Evolutionary conservation across 768 basidiomycete genomes (phyloP), one percentile per base, ranked within the genome.

Genomic region (Termitomyces sp.): DNA sequence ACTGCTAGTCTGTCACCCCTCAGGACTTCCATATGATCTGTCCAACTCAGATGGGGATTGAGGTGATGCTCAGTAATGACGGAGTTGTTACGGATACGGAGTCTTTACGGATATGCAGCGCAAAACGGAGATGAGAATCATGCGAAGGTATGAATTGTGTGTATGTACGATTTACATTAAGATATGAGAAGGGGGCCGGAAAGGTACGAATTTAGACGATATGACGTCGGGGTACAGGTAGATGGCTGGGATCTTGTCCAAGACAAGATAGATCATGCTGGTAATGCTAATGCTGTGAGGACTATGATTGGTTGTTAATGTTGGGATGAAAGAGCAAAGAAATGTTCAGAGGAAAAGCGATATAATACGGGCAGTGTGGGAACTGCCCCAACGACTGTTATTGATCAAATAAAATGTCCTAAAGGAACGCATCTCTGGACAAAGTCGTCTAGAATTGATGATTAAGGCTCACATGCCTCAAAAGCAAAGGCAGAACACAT

Each of bases 341-440:
- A 60, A 53, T 19, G 38, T 45, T 43, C 48, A 42, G 19, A 41
- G 11, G 28, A 42, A 42, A 42, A 21, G 30, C 19, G 47, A 43
- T 47, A 35, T 45, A 24, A 26, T 28, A 55, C 9, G 22, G 30
- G 26, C 38, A n/a, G 35, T 26, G 46, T 14, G 35, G 19, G 35
- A 30, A 45, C 30, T 19, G 12, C 38, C 28, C 11, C 38, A 19
- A 24, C 47, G 22, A 35, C 40, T 47, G 44, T 45, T 24, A 21
- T 32, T 8, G 3, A 17, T 48, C 10, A 15, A 15, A 21, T 44
- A 42, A 49, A 42, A 7, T 19, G 21, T 54, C 53, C 63, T 69
- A 81, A 60, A 83, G 58, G 64, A 81, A 84, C 8, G 82, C 83
- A 22, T 84, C 81, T 62, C 76, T 75, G 55, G 78, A 67, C 56